Evolutionary conservation across 352 stramenopile genomes (phyloP), one percentile per base, ranked within the genome.

Genomic region (Phytophthora foliorum): DNA sequence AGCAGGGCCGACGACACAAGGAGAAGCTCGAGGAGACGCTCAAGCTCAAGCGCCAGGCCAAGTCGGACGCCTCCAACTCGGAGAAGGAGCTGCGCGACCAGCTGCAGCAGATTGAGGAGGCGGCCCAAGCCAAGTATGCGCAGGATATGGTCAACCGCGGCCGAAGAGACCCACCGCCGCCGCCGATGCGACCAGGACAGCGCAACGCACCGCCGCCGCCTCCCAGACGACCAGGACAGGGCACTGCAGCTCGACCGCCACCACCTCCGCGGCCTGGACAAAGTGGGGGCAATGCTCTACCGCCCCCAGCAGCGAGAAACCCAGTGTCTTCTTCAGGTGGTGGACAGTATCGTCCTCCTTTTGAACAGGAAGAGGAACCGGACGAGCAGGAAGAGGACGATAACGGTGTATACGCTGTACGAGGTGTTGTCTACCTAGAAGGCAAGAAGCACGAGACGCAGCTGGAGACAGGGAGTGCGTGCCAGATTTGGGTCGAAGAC

Each of bases 401-500:
- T 46, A 81, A 79, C 16, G 89, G 89, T 24, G 79, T 96, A 22
- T 96, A 96, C 48, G 63, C 67, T 29, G 77, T 93, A 14, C 74
- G 80, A 31, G 82, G 85, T 14, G 51, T 74, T n/a, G 89, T 96
- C 25, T 96, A 92, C 51, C 67, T 96, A 27, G 89, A 95, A 67
- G 89, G 86, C 39, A 92, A 90, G 53, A 85, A 83, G 32, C 87
- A 96, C 55, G 84, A 90, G 41, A 67, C 81, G 34, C 88, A 93
- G 51, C 67, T 96, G 4, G 73, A 87, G 46, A 79, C 67, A 7
- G 85, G 85, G n/a, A 91, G 83, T 19, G 79, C 82, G 14, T 96
- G 87, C 45, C 81, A 96, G 70, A 84, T 96, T 38, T 96, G 89
- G 89, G 72, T 92, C 22, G 89, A 96, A 21, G 81, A 89, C 0